Evolutionary conservation across 805 yeast species (phyloP).

Genomic region (Candida caryicola): DNA sequence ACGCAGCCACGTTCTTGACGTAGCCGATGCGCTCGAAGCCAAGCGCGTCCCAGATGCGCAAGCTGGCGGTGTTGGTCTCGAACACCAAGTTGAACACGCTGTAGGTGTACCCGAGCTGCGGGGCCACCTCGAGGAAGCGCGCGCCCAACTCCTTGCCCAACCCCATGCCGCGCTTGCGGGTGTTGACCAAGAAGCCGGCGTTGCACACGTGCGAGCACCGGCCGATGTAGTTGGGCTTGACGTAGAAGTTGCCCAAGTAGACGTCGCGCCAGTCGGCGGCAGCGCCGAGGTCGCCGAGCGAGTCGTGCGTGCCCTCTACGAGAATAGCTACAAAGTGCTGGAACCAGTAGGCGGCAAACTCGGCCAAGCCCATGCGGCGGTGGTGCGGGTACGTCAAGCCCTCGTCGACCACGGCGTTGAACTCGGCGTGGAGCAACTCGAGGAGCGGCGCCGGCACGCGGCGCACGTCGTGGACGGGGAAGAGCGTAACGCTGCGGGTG

Average conservation of each 20-base stretch:
- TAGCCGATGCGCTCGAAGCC: conserved; percentile 80
- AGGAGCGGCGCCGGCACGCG: conserved; percentile 53
- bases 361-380: conserved; percentile 37
- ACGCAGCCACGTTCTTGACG: conserved; percentile 67
- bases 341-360: conserved; percentile 66
- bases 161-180: conserved; percentile 57
- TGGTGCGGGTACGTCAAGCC: conserved; percentile 77
- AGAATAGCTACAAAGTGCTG: conserved; percentile 63
- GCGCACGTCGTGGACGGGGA: conserved; percentile 51
- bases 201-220: conserved; percentile 85
- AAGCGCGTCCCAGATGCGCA: conserved; percentile 74
- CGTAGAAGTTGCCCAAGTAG: conserved; percentile 71
- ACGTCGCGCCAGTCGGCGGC: conserved; percentile 42
- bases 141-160: conserved; percentile 71
- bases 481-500: conserved; percentile 48
- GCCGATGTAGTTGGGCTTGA: conserved; percentile 85
- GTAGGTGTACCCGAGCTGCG: conserved; percentile 72
- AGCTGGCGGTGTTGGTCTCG: conserved; percentile 73
- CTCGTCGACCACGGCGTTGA: conserved; percentile 63
- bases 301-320: conserved; percentile 36
- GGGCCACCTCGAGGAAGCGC: conserved; percentile 69
- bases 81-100: conserved; percentile 88
- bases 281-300: conserved; percentile 29
- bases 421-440: conserved; percentile 44
- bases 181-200: conserved; percentile 77